phyloP scores from a whole-genome alignment of 768 basidiomycete genomes.

The Tulasnella sp. region DNA sequence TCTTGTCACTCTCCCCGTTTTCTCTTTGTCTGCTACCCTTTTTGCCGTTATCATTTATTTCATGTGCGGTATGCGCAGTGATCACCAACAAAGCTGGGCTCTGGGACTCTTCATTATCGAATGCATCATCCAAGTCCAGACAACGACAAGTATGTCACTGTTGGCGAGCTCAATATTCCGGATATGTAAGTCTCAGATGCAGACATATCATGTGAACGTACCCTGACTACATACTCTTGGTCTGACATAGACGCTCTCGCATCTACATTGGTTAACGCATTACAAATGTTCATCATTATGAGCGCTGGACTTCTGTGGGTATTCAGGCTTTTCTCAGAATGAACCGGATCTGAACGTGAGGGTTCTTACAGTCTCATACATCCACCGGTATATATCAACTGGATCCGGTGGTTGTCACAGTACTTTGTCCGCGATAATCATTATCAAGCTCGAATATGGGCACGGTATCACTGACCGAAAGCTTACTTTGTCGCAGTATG shows the following conservation, averaged over 20 bases:
- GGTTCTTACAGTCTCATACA: slow-evolving; percentile 12
- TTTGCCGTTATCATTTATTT: slow-evolving; percentile 25
- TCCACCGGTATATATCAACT: slow-evolving; percentile 27
- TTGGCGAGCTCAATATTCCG: slow-evolving; percentile 25
- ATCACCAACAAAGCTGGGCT: slow-evolving; percentile 28
- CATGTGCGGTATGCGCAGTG: slow-evolving; percentile 27
- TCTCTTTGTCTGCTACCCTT: slow-evolving; percentile 25
- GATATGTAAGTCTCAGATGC: slow-evolving; percentile 19
- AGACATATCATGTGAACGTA: not conserved
- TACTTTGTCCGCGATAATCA: slow-evolving; percentile 23
- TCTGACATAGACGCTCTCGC: slow-evolving; percentile 23
- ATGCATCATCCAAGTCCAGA: slow-evolving; percentile 23
- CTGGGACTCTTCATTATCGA: slow-evolving; percentile 30
- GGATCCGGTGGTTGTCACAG: slow-evolving; percentile 32
- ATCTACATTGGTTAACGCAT: slow-evolving; percentile 26
- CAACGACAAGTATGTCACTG: slow-evolving; percentile 23
- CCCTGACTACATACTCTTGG: not conserved
- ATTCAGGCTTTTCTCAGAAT: not conserved
- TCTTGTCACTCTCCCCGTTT: slow-evolving; percentile 30
- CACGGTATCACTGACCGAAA: not conserved
- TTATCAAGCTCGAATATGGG: not conserved
- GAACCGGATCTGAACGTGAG: not conserved
- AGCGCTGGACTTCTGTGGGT: slow-evolving; percentile 22
- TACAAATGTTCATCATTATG: slow-evolving; percentile 22
- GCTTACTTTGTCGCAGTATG: slow-evolving; percentile 22